phyloP scores from a whole-genome alignment of 1,139 yeast species.

The Spathaspora sp. region DNA sequence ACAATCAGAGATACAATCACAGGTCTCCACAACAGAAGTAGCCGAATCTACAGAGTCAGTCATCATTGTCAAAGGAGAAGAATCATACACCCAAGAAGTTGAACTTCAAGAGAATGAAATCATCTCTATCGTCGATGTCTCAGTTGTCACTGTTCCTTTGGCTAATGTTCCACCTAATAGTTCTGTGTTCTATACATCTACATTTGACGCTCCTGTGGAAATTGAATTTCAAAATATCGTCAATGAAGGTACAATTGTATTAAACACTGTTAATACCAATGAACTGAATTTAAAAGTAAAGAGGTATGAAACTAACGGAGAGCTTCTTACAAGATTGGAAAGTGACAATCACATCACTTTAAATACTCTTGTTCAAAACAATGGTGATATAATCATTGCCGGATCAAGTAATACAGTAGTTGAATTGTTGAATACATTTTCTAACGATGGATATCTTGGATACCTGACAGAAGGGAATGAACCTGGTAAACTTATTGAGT shows the following conservation, averaged over 20 bases:
- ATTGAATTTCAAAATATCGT: not conserved
- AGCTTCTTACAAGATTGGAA: not conserved
- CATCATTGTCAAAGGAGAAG: not conserved
- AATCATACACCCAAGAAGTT: not conserved
- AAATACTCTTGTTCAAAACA: too few relatives aligned
- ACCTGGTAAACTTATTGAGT: not conserved
- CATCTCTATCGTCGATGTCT: not conserved
- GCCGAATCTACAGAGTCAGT: not conserved
- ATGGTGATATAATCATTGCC: not conserved
- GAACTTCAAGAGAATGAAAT: not conserved
- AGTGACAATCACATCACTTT: too few relatives aligned
- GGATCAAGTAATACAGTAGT: not conserved
- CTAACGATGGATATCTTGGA: not conserved
- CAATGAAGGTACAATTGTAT: not conserved
- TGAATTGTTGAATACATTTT: not conserved
- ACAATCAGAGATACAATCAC: not conserved
- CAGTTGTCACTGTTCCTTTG: not conserved
- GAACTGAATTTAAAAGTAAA: not conserved
- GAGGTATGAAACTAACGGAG: not conserved
- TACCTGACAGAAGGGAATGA: not conserved
- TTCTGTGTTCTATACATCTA: not conserved
- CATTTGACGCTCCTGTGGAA: not conserved
- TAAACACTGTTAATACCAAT: not conserved
- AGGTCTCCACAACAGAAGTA: not conserved
- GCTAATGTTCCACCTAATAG: not conserved